Base-by-base conservation (phyloP, 73 alveolate species). In the Durusdinium trenchii region DNA sequence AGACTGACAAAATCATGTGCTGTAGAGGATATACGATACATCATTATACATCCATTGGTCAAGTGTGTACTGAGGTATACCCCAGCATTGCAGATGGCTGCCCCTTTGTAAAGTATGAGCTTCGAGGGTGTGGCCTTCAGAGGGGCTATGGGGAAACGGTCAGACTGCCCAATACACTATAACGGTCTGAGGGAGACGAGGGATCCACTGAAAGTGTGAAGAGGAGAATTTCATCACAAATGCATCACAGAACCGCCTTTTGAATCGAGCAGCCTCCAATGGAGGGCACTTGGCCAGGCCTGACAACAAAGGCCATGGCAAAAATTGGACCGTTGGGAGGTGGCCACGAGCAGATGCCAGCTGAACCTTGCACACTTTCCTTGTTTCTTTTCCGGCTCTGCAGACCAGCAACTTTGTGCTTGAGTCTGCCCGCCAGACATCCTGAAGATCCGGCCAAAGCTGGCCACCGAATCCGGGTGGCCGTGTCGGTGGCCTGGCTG, bases 311-410 rank as follows among this genome's bases (percentile, higher is more conserved):
- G 97, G 97, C 23, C 97, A 90, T n/a, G 97, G 97, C 86, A 90
- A 90, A 54, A 90, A 90, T 54, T 90, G 97, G 97, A 90, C 97
- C 10, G 97, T 90, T 73, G 97, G 97, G 45, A 90, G 97, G 97
- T 75, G 60, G 61, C 51, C 46, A n/a, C 54, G 38, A 16, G 52
- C 46, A 73, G 9, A 30, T 73, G 84, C n/a, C 73, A 2, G n/a
- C n/a, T 60, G 73, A 60, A 60, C 30, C 73, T 1, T 23, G 73
- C 18, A 32, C 73, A 23, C 1, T 2, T 60, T 1, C 30, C n/a
- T 23, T 60, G 73, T 60, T 60, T 1, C 30, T 60, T 60, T 60
- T 1, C 30, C 0, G 18, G 73, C 30, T 60, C n/a, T 32, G 18
- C 0, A 60, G 73, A 23, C 47, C 30, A 38, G 28, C 85, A 40